A percentile compares a stretch with the other conserved stretches of the same genome.
phyloP scores from a whole-genome alignment of 2,329 filamentous ascomycete species.

The Sphaerulina vaccinii region DNA sequence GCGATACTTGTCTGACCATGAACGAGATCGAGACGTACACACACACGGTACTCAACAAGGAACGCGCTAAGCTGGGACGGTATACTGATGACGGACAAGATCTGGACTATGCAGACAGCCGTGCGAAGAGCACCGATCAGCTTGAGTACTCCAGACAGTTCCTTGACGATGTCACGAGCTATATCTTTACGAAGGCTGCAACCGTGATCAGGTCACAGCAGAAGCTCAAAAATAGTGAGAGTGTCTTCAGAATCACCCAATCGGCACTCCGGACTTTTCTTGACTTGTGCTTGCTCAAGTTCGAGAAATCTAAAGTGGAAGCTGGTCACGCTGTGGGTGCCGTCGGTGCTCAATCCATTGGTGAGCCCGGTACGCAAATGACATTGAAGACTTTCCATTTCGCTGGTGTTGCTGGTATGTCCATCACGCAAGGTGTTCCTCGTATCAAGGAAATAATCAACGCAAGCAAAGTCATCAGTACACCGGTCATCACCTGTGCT shows the following conservation, averaged over 20 bases:
- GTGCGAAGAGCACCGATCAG: slow-evolving; percentile 62
- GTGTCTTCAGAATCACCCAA: slow-evolving; percentile 77
- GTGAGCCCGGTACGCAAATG: slow-evolving; percentile 98
- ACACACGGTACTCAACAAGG: slow-evolving; percentile 63
- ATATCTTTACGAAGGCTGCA: slow-evolving; percentile 51
- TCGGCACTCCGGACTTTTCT: slow-evolving; percentile 73
- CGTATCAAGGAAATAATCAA: slow-evolving; percentile 99
- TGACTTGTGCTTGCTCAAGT: slow-evolving; percentile 79
- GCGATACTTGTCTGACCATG: slow-evolving; percentile 70
- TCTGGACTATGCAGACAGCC: slow-evolving; percentile 69
- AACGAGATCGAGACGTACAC: slow-evolving; percentile 70
- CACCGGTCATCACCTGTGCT: slow-evolving; percentile 86
- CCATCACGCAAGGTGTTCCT: slow-evolving; percentile 97
- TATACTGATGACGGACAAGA: slow-evolving; percentile 31
- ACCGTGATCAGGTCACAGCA: slow-evolving; percentile 32
- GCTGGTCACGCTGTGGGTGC: slow-evolving; percentile 95
- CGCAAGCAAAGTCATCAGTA: slow-evolving; percentile 89
- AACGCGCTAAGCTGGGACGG: slow-evolving; percentile 61
- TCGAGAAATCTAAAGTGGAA: slow-evolving; percentile 85
- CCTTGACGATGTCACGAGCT: slow-evolving; percentile 72
- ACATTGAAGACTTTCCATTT: slow-evolving; percentile 99
- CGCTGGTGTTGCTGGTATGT: slow-evolving; percentile 98
- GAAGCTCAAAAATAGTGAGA: slow-evolving; percentile 41
- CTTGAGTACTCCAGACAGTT: slow-evolving; percentile 78
- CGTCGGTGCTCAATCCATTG: slow-evolving; percentile 95